Percentiles rank a stretch among this genome's conserved stretches.
phyloP scores from a whole-genome alignment of 2,329 filamentous ascomycete species.

The Penicillium sp. region DNA sequence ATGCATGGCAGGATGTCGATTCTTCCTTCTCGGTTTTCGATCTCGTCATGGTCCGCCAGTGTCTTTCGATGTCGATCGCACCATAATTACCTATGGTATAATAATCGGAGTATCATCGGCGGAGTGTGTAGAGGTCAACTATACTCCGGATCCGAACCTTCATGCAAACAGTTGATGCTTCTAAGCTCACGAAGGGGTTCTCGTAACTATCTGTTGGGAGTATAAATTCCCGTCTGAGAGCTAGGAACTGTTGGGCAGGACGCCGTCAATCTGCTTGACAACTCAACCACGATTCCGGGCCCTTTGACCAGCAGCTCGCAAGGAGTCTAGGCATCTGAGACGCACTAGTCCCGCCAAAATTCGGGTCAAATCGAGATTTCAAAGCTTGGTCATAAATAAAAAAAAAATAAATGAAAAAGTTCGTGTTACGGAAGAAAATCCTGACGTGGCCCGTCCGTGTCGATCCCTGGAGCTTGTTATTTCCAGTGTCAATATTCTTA shows the following conservation, averaged over 20 bases:
- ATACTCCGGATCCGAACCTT: neutral
- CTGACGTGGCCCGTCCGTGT: neutral
- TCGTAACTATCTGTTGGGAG: no score
- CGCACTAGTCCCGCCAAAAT: neutral
- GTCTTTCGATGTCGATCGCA: neutral
- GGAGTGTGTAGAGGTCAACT: neutral
- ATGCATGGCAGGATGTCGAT: neutral
- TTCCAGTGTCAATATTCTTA: neutral
- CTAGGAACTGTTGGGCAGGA: no score
- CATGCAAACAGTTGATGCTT: no score
- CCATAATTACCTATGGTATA: neutral
- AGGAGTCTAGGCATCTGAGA: neutral
- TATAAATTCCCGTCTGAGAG: neutral
- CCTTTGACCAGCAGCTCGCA: neutral
- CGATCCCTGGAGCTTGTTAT: neutral
- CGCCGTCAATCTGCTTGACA: neutral
- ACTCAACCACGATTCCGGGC: neutral
- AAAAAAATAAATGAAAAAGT: neutral
- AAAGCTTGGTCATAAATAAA: neutral
- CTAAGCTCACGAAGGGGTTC: no score
- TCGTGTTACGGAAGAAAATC: neutral
- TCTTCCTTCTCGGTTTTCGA: no score
- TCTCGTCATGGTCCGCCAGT: neutral
- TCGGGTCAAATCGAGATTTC: neutral
- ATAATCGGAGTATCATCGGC: neutral